phyloP scores from a whole-genome alignment of 192 early-diverging fungal genomes.

The Linnemannia zychae region DNA sequence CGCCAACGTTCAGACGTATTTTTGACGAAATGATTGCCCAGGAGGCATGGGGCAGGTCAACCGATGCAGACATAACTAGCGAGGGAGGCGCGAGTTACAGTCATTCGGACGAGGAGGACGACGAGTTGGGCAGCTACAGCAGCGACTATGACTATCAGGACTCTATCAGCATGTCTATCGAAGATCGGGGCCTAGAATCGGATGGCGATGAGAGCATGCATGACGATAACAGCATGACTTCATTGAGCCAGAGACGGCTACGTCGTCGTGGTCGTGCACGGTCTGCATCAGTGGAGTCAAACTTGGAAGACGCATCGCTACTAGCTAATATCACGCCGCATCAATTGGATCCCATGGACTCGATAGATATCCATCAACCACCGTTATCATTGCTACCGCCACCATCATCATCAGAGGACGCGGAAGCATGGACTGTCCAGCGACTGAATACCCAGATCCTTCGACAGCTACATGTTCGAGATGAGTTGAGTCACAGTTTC shows the following conservation, averaged over 20 bases:
- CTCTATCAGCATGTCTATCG: background rate
- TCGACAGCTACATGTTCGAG: background rate
- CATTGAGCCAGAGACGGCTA: background rate
- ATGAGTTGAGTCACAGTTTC: background rate
- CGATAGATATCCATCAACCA: background rate
- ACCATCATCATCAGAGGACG: background rate
- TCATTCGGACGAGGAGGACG: background rate
- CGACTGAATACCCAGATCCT: background rate
- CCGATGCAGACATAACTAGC: background rate
- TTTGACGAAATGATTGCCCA: slow-evolving; percentile 42
- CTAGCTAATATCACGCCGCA: background rate
- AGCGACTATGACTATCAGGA: background rate
- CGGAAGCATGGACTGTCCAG: background rate
- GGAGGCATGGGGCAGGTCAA: slow-evolving; percentile 16
- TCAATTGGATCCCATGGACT: background rate
- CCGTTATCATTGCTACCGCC: background rate
- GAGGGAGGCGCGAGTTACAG: background rate
- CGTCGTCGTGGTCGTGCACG: background rate
- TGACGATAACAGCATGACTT: background rate
- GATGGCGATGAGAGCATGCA: slow-evolving; percentile 5
- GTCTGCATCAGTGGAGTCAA: background rate
- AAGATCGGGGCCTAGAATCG: background rate
- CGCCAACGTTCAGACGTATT: slow-evolving; percentile 32
- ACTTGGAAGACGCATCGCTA: background rate
- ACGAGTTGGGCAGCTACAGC: background rate